Conservation (phyloP, 345 rosid genomes). For the Brassica rapa region DNA sequence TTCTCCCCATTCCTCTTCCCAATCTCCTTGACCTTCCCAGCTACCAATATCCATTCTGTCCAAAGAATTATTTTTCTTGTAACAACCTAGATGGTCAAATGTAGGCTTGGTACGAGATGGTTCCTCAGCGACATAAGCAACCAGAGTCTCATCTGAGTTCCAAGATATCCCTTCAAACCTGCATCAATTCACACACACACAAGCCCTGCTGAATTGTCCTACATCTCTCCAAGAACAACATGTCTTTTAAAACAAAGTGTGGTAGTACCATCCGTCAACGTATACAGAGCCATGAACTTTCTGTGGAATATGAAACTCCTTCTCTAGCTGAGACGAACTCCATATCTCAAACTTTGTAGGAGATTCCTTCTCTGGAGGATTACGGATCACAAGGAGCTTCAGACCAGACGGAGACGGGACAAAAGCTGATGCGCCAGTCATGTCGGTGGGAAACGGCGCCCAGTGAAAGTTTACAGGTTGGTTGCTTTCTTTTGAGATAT, state of each 20-base stretch:
- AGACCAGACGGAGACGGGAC: constrained; percentile 86
- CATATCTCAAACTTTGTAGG: constrained; percentile 85
- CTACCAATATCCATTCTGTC: constrained; percentile 56
- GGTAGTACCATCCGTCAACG: constrained; percentile 75
- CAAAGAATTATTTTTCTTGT: constrained; percentile 50
- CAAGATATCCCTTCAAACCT: constrained; percentile 99
- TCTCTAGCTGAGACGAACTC: constrained; percentile 73
- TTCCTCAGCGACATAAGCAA: constrained; percentile 89
- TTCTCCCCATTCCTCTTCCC: constrained; percentile 99
- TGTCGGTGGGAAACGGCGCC: constrained; percentile 86
- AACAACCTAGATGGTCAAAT: constrained; percentile 55
- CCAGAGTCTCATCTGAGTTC: constrained; percentile 71
- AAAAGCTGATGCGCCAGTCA: constrained; percentile 64
- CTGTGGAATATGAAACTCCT: constrained; percentile 74
- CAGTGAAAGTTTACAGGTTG: constrained; percentile 58
- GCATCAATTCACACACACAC: constrained; percentile 3
- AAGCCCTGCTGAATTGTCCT: constrained; percentile 20
- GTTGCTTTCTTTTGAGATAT: constrained; percentile 48
- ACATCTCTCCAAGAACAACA: not conserved
- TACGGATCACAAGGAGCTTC: constrained; percentile 74
- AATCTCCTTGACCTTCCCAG: constrained; percentile 98
- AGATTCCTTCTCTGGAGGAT: constrained; percentile 78
- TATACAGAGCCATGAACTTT: constrained; percentile 83
- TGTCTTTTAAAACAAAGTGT: not conserved
- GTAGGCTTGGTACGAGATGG: constrained; percentile 64